A percentile compares a stretch with the other conserved stretches of the same genome.
These are phyloP conservation scores for Fusarium armeniacum DNA, from an alignment of 2,329 filamentous ascomycete species.

Conservation along the genomic window DNA sequence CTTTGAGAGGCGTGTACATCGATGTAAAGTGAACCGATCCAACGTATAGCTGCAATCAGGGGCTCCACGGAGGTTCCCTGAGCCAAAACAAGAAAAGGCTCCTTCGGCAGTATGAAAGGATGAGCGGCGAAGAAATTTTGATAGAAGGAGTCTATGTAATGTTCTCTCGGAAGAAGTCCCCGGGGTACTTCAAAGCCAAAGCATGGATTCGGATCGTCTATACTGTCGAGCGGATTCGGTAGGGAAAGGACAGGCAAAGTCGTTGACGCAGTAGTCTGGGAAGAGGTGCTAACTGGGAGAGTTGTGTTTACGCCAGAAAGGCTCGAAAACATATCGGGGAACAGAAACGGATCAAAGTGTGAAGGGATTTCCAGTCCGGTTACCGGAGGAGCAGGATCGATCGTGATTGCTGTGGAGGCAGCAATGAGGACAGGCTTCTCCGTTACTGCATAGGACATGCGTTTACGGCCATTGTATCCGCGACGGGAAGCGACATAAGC, in stretches of 20 bases:
- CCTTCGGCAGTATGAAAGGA: conserved; percentile 1
- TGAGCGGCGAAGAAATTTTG: conserved; percentile 2
- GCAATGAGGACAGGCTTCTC: accelerated
- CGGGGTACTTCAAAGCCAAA: background rate
- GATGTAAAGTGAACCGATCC: conserved; percentile 15
- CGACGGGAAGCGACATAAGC: conserved; percentile 7
- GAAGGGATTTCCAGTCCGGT: background rate
- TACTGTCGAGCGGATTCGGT: background rate
- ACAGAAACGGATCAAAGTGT: background rate
- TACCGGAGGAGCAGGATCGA: background rate
- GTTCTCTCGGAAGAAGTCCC: background rate
- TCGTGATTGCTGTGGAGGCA: background rate
- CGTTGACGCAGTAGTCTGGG: background rate
- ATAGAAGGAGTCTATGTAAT: conserved; percentile 10
- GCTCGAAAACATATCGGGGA: accelerated
- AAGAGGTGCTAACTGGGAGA: accelerated
- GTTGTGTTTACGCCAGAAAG: background rate
- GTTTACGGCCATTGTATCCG: background rate
- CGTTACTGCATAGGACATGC: accelerated
- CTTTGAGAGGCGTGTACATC: background rate
- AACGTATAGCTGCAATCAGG: conserved; percentile 2
- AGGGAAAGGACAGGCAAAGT: background rate
- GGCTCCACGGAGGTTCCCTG: background rate
- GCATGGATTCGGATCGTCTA: background rate
- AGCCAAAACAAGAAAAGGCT: background rate